Percentiles rank a stretch among this genome's conserved stretches.
Evolutionary conservation across 2,329 filamentous ascomycete genomes (phyloP).

Genomic region (Arthrobotrys iridis): DNA sequence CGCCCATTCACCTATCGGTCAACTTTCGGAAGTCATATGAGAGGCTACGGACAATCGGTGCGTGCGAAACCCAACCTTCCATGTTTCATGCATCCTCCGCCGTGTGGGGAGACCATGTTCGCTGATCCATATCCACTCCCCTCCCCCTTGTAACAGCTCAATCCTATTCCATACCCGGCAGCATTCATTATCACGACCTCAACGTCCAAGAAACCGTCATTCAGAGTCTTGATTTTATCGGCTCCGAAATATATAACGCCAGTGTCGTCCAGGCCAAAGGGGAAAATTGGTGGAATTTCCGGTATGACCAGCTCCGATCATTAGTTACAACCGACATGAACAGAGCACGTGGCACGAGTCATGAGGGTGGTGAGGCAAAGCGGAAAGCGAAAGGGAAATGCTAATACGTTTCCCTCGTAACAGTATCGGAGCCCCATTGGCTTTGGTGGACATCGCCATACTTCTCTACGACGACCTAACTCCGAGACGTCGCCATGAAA

Average conservation of each 20-base stretch:
- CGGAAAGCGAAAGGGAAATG: too few species aligned
- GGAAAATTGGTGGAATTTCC: conserved; percentile 55
- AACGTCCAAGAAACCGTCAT: conserved; percentile 49
- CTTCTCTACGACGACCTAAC: conserved; percentile 53
- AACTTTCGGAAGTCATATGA: conserved; percentile 50
- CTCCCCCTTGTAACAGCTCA: conserved; percentile 38
- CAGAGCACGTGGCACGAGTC: too few species aligned
- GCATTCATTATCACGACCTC: conserved; percentile 48
- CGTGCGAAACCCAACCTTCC: not conserved
- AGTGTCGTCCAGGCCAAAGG: conserved; percentile 37
- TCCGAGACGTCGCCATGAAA: conserved; percentile 39
- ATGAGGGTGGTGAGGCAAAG: too few species aligned
- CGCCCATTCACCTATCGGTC: conserved; percentile 52
- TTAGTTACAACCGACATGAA: too few species aligned
- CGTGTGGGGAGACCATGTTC: not conserved
- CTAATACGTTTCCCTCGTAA: not conserved
- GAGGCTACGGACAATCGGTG: conserved; percentile 41
- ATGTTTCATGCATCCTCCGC: not conserved
- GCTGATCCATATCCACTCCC: conserved; percentile 15
- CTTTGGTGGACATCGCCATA: conserved; percentile 52
- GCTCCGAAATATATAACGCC: conserved; percentile 42
- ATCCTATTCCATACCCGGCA: conserved; percentile 47
- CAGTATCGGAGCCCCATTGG: conserved; percentile 51
- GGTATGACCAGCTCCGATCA: too few species aligned
- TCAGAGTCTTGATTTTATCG: conserved; percentile 48